A percentile compares a stretch with the other conserved stretches of the same genome.
Conservation (phyloP, 2,329 filamentous ascomycete species). For the Nectriaceae sp. region DNA sequence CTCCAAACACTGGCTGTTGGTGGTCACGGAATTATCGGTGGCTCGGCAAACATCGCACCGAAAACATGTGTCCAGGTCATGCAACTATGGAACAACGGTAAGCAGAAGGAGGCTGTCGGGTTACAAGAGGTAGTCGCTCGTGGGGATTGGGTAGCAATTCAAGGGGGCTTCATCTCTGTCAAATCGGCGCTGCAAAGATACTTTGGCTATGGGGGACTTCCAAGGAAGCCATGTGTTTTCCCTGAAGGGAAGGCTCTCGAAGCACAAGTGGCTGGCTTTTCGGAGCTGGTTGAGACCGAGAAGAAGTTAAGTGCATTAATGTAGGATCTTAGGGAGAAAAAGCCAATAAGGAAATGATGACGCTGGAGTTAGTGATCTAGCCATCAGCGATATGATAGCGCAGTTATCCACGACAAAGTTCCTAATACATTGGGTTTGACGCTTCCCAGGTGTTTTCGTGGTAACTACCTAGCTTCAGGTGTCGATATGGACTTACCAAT, state of each 20-base stretch:
- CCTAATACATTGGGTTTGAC: too few species aligned
- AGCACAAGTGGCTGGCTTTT: slow-evolving; percentile 30
- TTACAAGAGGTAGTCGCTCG: slow-evolving; percentile 65
- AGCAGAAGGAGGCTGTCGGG: slow-evolving; percentile 58
- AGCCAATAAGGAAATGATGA: too few species aligned
- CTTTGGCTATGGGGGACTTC: slow-evolving; percentile 64
- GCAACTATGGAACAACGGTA: slow-evolving; percentile 61
- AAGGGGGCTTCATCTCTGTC: slow-evolving; percentile 68
- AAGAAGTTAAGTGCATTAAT: too few species aligned
- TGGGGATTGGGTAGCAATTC: slow-evolving; percentile 70
- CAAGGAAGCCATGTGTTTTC: slow-evolving; percentile 51
- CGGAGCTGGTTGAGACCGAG: slow-evolving; percentile 31
- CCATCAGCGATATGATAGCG: too few species aligned
- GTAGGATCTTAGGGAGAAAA: too few species aligned
- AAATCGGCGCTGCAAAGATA: slow-evolving; percentile 65
- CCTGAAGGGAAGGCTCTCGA: slow-evolving; percentile 27
- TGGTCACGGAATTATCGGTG: slow-evolving; percentile 71
- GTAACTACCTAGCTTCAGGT: too few species aligned
- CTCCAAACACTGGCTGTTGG: slow-evolving; percentile 70
- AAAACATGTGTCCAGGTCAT: slow-evolving; percentile 65
- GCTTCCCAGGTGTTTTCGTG: too few species aligned
- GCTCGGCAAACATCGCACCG: slow-evolving; percentile 70
- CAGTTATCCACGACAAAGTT: too few species aligned
- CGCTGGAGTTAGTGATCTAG: too few species aligned
- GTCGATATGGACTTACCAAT: too few species aligned